Evolutionary conservation across 2,329 filamentous ascomycete genomes (phyloP), one percentile per base, ranked within the genome.

Genomic region (Epichloe uncinata): DNA sequence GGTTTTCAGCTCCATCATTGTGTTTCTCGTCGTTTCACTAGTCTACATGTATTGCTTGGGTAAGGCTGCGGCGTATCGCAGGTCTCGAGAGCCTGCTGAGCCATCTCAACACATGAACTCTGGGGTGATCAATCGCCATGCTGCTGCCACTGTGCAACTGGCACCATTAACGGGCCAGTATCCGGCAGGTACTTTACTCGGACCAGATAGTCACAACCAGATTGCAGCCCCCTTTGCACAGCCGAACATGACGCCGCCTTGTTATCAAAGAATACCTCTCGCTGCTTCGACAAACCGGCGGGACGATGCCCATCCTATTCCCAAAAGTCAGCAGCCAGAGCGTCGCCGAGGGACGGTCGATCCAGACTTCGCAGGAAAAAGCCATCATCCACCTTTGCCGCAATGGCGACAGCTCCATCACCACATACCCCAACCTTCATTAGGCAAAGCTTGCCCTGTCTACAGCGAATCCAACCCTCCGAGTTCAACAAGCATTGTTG

Each of bases 391-490:
- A 61, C n/a, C n/a, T 35, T 26, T 40, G 7, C 52, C 55, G 22
- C 56, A 51, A 5, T 66, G 63, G 63, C 52, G 54, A 20, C 62
- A 64, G 42, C 52, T 59, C 13, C 9, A 68, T 1, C 45, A 54
- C 45, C 57, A 56, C 11, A 53, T 55, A 1, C 55, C 68, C 34
- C 57, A 54, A 4, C 46, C 66, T 13, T 64, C 65, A 2, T 18
- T 57, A 1, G 67, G 67, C 4, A 62, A 56, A 50, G 65, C 63
- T 6, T 68, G 64, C 0, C 69, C 67, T 1, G 62, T 69, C 45
- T 56, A 55, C 30, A 65, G 57, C 38, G 57, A 55, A n/a, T 63
- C 63, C 2, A 18, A 35, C 6, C 52, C 56, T 15, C 55, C 50
- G 22, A 55, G 56, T 30, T 53, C 42, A 35, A 42, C 13, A 33